Evolutionary conservation across 148 eudicot genomes (phyloP).

Genomic region (Linanthus parryae): DNA sequence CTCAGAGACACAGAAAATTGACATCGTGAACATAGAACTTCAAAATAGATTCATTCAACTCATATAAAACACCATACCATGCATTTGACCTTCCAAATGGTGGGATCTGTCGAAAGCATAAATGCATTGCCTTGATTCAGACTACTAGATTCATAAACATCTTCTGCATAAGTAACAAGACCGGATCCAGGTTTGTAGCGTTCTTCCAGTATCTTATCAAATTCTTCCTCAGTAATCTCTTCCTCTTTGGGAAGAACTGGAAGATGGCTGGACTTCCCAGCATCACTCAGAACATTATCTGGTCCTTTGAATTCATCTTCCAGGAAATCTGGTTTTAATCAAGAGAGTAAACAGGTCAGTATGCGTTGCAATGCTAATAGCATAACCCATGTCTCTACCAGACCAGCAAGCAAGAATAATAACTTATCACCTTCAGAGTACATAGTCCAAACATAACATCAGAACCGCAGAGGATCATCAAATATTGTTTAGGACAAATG

Average conservation of each 20-base stretch:
- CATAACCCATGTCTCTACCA: too few species aligned
- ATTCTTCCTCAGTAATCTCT: conserved; percentile 71
- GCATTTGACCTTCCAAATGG: conserved; percentile 96
- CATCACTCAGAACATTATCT: conserved; percentile 29
- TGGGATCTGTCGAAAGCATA: conserved; percentile 50
- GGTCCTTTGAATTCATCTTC: conserved; percentile 38
- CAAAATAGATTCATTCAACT: background rate
- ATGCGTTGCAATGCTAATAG: too few species aligned
- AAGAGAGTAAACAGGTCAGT: conserved; percentile 4
- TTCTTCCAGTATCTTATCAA: conserved; percentile 63
- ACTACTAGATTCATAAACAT: conserved; percentile 41
- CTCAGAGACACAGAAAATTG: conserved; percentile 5
- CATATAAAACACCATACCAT: conserved; percentile 40
- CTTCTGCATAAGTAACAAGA: conserved; percentile 72
- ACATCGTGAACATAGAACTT: background rate
- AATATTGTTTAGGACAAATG: too few species aligned
- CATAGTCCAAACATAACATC: too few species aligned
- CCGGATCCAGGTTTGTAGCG: conserved; percentile 68
- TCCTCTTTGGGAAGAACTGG: conserved; percentile 77
- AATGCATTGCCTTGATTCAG: conserved; percentile 25
- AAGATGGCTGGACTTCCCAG: conserved; percentile 34
- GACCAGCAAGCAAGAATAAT: too few species aligned
- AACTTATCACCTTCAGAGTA: too few species aligned
- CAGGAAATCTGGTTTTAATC: conserved; percentile 37
- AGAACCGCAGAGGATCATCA: too few species aligned